Base-by-base conservation (phyloP, 164 flowering plant species). In the Cinnamomum chago region DNA sequence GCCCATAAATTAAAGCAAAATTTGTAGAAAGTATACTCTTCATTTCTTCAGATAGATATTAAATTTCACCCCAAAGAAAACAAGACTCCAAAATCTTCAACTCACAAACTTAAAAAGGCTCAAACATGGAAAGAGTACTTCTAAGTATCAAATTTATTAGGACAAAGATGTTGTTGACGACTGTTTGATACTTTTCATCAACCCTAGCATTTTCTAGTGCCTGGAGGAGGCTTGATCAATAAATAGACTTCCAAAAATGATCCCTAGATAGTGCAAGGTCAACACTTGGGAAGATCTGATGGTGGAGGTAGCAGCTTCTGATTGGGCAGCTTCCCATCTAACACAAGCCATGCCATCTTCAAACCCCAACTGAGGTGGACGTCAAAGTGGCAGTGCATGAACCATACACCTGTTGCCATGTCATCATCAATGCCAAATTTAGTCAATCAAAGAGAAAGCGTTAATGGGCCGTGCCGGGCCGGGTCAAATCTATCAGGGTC, bases 351-450 rank as follows among this genome's bases (percentile, higher is more conserved):
- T 28, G 71, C 70, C 71, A 74, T 74, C 76, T 67, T 74, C 65
- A 74, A 25, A 13, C 76, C 76, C 76, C 76, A 74, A 60, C 76
- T 74, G 50, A 40, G 40, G 71, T 74, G 76, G 12, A 74, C 71
- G 18, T 74, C 76, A 18, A 74, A 55, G 50, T 74, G 76, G 71
- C 76, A 74, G 33, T 74, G 76, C 76, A 74, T 67, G 64, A 74
- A 74, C 76, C 76, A 74, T 20, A 67, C 76, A 74, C 76, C 76
- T 74, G 65, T 52, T 47, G 27, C 25, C 67, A 62, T 27, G 12
- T 10, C 64, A 73, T 10, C 50, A 18, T 7, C 47, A 40, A 40
- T 40, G 47, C 47, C 47, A 40, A 55, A 55, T 55, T 11, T 55
- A 55, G 60, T 15, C 17, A 55, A 55, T 55, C n/a, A 55, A 20